Evolutionary conservation across 2,329 filamentous ascomycete species (phyloP).

Genomic region (Eurotiales sp.): DNA sequence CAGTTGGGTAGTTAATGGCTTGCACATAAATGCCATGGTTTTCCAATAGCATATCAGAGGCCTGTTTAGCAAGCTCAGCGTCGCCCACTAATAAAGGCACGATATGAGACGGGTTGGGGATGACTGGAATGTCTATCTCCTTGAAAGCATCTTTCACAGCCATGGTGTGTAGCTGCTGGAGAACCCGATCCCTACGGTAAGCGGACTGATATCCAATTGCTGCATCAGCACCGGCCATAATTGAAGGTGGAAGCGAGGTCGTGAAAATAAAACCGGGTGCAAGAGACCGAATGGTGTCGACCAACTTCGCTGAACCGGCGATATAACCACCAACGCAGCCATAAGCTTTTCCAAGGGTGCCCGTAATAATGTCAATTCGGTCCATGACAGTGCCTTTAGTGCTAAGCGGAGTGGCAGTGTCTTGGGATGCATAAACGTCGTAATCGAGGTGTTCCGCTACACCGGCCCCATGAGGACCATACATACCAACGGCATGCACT

Average conservation of each 20-base stretch:
- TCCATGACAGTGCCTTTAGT: slow-evolving; percentile 82
- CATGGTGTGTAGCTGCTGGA: slow-evolving; percentile 94
- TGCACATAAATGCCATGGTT: slow-evolving; percentile 96
- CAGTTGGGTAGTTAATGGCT: slow-evolving; percentile 98
- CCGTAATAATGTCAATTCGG: slow-evolving; percentile 95
- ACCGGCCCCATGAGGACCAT: slow-evolving; percentile 89
- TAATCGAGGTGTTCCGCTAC: slow-evolving; percentile 97
- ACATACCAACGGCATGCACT: slow-evolving; percentile 99
- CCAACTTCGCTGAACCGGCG: slow-evolving; percentile 77
- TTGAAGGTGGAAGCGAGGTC: slow-evolving; percentile 89
- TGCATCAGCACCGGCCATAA: slow-evolving; percentile 88
- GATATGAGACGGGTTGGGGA: slow-evolving; percentile 96
- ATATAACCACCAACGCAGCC: slow-evolving; percentile 98
- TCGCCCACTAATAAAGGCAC: slow-evolving; percentile 91
- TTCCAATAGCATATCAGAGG: slow-evolving; percentile 84
- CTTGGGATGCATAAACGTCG: slow-evolving; percentile 73
- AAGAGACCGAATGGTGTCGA: slow-evolving; percentile 90
- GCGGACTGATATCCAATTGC: slow-evolving; percentile 92
- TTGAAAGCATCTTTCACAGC: slow-evolving; percentile 83
- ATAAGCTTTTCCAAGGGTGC: slow-evolving; percentile 94
- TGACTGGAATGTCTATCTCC: slow-evolving; percentile 84
- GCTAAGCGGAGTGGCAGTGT: slow-evolving; percentile 47
- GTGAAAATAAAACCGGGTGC: slow-evolving; percentile 99
- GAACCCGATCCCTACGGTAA: slow-evolving; percentile 78
- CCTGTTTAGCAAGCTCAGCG: slow-evolving; percentile 85